phyloP scores from a whole-genome alignment of 139 green algal species.

The Chlorokybus atmophyticus region DNA sequence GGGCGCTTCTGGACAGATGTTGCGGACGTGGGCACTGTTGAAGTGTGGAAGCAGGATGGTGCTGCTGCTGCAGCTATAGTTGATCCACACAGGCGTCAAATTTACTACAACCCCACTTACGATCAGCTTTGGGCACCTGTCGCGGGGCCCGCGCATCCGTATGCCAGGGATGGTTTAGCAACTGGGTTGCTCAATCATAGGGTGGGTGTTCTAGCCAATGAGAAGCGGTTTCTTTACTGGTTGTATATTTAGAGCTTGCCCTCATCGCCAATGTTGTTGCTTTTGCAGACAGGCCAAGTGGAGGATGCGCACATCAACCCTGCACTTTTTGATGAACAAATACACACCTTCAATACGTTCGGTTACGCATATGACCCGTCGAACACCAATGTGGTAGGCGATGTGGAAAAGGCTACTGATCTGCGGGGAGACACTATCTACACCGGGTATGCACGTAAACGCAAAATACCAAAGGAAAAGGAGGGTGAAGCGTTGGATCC shows the following conservation, averaged over 20 bases:
- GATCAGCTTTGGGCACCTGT: slow-evolving; percentile 71
- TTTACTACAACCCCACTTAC: slow-evolving; percentile 65
- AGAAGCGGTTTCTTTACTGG: too few species aligned
- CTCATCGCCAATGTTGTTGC: too few species aligned
- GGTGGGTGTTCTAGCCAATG: too few species aligned
- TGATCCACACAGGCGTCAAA: slow-evolving; percentile 36
- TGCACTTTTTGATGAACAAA: slow-evolving; percentile 80
- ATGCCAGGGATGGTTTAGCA: slow-evolving; percentile 51
- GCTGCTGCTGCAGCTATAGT: too few species aligned
- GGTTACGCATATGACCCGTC: slow-evolving; percentile 26
- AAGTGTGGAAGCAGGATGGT: too few species aligned
- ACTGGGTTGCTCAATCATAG: slow-evolving; percentile 66
- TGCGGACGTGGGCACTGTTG: too few species aligned
- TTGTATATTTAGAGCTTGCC: too few species aligned
- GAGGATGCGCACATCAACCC: slow-evolving; percentile 40
- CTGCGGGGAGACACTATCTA: too few species aligned
- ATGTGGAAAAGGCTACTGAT: too few species aligned
- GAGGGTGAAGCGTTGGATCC: neutral
- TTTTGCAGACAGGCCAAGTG: slow-evolving; percentile 23
- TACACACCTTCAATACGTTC: slow-evolving; percentile 60
- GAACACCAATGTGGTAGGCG: too few species aligned
- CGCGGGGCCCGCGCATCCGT: slow-evolving; percentile 56
- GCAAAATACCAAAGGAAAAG: too few species aligned
- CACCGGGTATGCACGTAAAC: slow-evolving; percentile 15
- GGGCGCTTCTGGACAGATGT: too few species aligned